A percentile compares a stretch with the other conserved stretches of the same genome.
Conservation (phyloP, 1,139 yeast genomes). For the Taphrina populina region DNA sequence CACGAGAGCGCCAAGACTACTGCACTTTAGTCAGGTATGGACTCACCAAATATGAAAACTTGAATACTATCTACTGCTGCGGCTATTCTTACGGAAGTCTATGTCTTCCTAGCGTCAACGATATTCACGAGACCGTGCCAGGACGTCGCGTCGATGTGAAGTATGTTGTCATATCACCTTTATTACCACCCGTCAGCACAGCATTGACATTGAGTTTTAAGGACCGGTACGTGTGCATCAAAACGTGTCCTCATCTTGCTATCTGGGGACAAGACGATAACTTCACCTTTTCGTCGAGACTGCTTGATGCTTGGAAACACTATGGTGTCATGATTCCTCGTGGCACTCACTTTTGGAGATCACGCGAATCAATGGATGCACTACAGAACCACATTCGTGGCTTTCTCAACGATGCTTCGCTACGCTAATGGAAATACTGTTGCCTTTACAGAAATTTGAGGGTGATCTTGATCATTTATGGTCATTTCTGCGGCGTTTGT, state of each 20-base stretch:
- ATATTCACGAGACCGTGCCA: background rate
- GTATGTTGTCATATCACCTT: slow-evolving; percentile 20
- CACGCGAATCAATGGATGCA: background rate
- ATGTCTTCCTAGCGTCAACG: slow-evolving; percentile 13
- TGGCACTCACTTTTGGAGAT: slow-evolving; percentile 28
- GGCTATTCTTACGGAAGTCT: slow-evolving; percentile 32
- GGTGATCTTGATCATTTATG: too few species aligned
- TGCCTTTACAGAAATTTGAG: too few species aligned
- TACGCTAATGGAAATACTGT: too few species aligned
- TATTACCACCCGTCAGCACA: slow-evolving; percentile 20
- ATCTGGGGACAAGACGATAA: slow-evolving; percentile 17
- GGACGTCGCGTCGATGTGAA: background rate
- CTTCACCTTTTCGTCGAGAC: slow-evolving; percentile 11
- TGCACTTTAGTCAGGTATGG: slow-evolving; percentile 1
- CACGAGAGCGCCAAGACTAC: slow-evolving; percentile 17
- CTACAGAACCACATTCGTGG: background rate
- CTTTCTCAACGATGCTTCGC: background rate
- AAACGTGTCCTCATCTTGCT: slow-evolving; percentile 1
- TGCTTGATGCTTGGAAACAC: slow-evolving; percentile 8
- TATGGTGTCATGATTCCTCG: slow-evolving; percentile 3
- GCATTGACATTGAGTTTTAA: slow-evolving; percentile 1
- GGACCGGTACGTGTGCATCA: slow-evolving; percentile 9
- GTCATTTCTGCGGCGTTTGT: too few species aligned
- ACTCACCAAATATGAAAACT: background rate
- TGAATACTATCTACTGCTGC: slow-evolving; percentile 2